A percentile compares a stretch with the other conserved stretches of the same genome.
Conservation (phyloP, 2,329 filamentous ascomycete species). For the Lecanicillium sp. region DNA sequence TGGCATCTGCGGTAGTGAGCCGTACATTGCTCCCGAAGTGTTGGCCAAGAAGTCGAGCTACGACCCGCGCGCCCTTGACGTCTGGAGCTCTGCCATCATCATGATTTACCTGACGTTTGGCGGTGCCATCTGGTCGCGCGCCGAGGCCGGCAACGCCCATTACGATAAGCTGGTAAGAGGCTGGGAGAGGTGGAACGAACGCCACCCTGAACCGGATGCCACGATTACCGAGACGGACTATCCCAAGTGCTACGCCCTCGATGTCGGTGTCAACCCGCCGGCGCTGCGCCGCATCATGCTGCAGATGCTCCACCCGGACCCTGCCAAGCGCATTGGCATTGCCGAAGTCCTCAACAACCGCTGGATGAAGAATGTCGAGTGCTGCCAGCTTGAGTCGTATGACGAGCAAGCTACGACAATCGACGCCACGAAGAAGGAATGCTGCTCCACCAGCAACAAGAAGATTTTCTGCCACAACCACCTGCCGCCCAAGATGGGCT, state of each 20-base stretch:
- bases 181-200: conserved; percentile 61
- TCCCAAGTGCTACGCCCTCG: conserved; percentile 58
- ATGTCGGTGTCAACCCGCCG: conserved; percentile 57
- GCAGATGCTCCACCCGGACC: conserved; percentile 77
- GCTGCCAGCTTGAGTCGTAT: conserved; percentile 67
- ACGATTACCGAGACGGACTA: conserved; percentile 51
- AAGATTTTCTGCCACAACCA: conserved; percentile 55
- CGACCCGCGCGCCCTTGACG: conserved; percentile 73
- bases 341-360: conserved; percentile 59
- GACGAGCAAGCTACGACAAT: conserved; percentile 55
- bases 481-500: conserved; percentile 38
- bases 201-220: conserved; percentile 34
- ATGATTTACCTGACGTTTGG: conserved; percentile 70
- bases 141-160: conserved; percentile 45
- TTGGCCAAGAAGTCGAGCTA: conserved; percentile 56
- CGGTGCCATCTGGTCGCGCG: conserved; percentile 67
- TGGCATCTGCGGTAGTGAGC: conserved; percentile 76
- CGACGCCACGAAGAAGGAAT: conserved; percentile 52
- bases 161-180: conserved; percentile 59
- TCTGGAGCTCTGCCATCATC: conserved; percentile 80
- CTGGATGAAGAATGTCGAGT: conserved; percentile 70
- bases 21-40: conserved; percentile 84
- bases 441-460: conserved; percentile 31
- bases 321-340: conserved; percentile 62
- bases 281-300: conserved; percentile 64